Evolutionary conservation across 805 yeast genomes (phyloP).

Genomic region (Kazachstania kunashirensis): DNA sequence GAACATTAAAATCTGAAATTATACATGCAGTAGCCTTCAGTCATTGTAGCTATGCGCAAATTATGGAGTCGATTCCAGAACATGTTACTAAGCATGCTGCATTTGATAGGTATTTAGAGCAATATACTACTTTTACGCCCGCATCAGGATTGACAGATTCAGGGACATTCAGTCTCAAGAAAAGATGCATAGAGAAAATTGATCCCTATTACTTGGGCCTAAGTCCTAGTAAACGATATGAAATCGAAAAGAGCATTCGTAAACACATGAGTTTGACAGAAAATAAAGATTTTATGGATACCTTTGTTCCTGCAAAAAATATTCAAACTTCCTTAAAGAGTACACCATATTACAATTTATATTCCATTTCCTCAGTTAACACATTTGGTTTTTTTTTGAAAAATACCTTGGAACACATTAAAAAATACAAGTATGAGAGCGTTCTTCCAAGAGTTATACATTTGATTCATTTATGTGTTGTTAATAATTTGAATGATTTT

Average conservation of each 20-base stretch:
- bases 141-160: slow-evolving; percentile 50
- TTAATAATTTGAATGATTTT: slow-evolving; percentile 33
- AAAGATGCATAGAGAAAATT: slow-evolving; percentile 40
- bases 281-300: slow-evolving; percentile 35
- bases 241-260: slow-evolving; percentile 59
- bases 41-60: slow-evolving; percentile 59
- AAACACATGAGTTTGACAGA: slow-evolving; percentile 36
- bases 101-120: slow-evolving; percentile 53
- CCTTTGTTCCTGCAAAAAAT: slow-evolving; percentile 47
- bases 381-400: slow-evolving; percentile 47
- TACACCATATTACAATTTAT: slow-evolving; percentile 37
- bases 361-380: slow-evolving; percentile 42
- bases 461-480: slow-evolving; percentile 53
- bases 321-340: slow-evolving; percentile 29
- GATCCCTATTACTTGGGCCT: slow-evolving; percentile 82
- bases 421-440: slow-evolving; percentile 40
- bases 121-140: slow-evolving; percentile 50
- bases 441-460: slow-evolving; percentile 53
- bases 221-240: slow-evolving; percentile 70
- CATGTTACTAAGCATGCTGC: slow-evolving; percentile 60
- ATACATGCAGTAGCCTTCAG: slow-evolving; percentile 75
- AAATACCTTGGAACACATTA: slow-evolving; percentile 35
- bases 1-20: slow-evolving; percentile 57
- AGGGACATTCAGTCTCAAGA: slow-evolving; percentile 61
- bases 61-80: slow-evolving; percentile 65